Conservation (phyloP, 169 alveolate genomes). For the Plasmodium vivax region DNA sequence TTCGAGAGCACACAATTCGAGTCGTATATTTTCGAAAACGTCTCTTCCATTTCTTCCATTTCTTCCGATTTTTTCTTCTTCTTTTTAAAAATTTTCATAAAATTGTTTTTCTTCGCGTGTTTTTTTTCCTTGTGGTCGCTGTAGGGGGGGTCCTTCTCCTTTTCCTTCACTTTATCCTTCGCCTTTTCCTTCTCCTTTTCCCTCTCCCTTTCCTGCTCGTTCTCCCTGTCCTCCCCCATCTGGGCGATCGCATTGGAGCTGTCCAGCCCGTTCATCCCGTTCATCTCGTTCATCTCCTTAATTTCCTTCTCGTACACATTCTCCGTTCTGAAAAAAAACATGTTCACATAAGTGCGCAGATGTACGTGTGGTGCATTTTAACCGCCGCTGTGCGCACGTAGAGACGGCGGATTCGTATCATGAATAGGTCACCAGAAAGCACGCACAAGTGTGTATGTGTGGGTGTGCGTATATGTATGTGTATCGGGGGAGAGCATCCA, state of each 20-base stretch:
- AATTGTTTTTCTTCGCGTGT: slow-evolving; percentile 17
- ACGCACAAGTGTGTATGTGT: not conserved
- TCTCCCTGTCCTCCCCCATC: not conserved
- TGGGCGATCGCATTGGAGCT: slow-evolving; percentile 20
- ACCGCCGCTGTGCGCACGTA: not conserved
- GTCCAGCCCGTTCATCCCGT: not conserved
- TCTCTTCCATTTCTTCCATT: not conserved
- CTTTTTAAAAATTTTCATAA: slow-evolving; percentile 54
- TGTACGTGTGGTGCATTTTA: not conserved
- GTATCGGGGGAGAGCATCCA: not conserved
- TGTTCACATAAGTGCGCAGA: not conserved
- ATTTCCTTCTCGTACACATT: slow-evolving; percentile 62
- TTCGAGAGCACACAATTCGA: slow-evolving; percentile 33
- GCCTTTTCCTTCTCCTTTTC: not conserved
- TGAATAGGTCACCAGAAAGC: not conserved
- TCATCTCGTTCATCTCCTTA: slow-evolving; percentile 28
- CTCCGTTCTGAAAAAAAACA: slow-evolving; percentile 50
- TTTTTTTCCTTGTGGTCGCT: not conserved
- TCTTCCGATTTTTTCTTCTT: slow-evolving; percentile 27
- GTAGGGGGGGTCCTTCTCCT: not conserved
- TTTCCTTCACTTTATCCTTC: not conserved
- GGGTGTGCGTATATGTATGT: not conserved
- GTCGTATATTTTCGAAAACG: slow-evolving; percentile 28
- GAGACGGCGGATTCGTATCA: not conserved
- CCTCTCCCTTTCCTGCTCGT: not conserved